Base-by-base conservation (phyloP, 768 basidiomycete genomes). In the Pleurotus sapidus region DNA sequence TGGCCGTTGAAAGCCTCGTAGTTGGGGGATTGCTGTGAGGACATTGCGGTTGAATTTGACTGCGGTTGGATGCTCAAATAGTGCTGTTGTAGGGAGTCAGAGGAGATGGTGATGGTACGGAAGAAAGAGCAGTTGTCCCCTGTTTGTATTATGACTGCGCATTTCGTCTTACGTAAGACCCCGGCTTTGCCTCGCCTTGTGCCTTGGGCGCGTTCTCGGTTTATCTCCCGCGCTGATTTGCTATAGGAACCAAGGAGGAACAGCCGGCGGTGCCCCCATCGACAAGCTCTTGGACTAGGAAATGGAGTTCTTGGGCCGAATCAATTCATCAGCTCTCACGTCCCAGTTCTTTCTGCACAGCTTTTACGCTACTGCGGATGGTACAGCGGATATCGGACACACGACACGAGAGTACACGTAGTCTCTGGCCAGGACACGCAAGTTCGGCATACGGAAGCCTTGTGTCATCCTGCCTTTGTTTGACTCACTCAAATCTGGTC, bases 1-100 rank as follows among this genome's bases (percentile, higher is more conserved):
- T 75, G 73, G 54, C 68, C 64, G 62, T 65, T 67, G 69, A 67
- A 72, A 46, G 70, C 58, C 59, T 73, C 70, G 59, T 68, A 70
- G 60, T 64, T 61, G 65, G 69, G 66, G 50, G 64, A 57, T 59
- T 66, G 67, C 56, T 54, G 61, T 59, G 63, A 57, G 60, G 66
- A 72, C 71, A 74, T 74, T 61, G 68, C 64, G 59, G 62, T 59
- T 61, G 59, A 49, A 34, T 30, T 50, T 37, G 49, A 45, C 42
- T 65, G 68, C 68, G 71, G 71, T 67, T 34, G 67, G 63, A 61
- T 47, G 49, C 54, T 58, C 50, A 62, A 55, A 57, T 46, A 46
- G 20, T 23, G 54, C 15, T 27, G 30, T 17, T 50, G 60, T 63
- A 39, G 37, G 49, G 55, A 57, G 50, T 42, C 51, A 58, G 49